Conservation (phyloP, 2,329 filamentous ascomycete species). For the Alternaria metachromatica region DNA sequence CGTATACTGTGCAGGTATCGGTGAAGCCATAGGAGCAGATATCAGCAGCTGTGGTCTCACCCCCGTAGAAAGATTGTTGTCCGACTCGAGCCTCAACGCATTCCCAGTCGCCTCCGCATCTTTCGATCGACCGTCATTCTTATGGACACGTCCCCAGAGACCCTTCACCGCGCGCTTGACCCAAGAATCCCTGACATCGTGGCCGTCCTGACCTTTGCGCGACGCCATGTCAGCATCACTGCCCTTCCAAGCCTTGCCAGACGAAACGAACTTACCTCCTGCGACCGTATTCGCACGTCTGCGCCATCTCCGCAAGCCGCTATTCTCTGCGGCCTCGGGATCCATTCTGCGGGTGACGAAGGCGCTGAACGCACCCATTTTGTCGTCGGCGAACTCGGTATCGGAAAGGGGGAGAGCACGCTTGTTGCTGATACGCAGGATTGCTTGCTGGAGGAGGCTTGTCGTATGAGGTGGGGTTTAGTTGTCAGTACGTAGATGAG, state of each 20-base stretch:
- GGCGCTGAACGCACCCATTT: not conserved
- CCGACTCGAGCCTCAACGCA: not conserved
- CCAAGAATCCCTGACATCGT: not conserved
- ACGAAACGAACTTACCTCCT: not conserved
- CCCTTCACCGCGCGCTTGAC: not conserved
- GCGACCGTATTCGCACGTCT: not conserved
- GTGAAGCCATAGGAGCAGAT: not conserved
- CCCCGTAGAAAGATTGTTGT: not conserved
- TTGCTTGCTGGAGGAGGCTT: not conserved
- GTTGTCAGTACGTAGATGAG: not conserved
- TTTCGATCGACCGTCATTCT: not conserved
- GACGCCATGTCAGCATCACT: not conserved
- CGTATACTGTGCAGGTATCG: too few relatives aligned
- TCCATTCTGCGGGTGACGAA: not conserved
- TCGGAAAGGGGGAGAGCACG: not conserved
- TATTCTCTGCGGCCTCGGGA: not conserved
- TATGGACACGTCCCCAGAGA: not conserved
- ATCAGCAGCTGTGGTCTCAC: not conserved
- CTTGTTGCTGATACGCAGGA: not conserved
- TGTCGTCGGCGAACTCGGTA: not conserved
- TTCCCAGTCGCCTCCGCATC: not conserved
- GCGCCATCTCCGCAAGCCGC: not conserved
- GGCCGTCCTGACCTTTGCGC: not conserved
- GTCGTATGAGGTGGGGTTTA: not conserved
- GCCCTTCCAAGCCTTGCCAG: accelerated